Percentiles rank a stretch among this genome's conserved stretches.
phyloP scores from a whole-genome alignment of 352 stramenopile genomes.

The Globisporangium ultimum region DNA sequence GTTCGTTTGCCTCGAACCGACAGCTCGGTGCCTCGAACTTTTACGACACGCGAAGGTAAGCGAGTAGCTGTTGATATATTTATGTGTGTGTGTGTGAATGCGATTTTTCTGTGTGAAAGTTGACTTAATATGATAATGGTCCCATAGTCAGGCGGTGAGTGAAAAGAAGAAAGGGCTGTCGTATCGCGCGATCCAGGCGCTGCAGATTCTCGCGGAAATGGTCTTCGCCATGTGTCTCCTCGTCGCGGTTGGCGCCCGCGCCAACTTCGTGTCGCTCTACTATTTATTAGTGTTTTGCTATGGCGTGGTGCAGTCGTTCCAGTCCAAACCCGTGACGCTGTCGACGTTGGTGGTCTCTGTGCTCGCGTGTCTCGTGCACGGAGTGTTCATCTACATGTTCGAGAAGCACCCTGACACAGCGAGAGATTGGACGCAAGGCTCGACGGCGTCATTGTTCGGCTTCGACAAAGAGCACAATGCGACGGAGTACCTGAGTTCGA shows the following conservation, averaged over 20 bases:
- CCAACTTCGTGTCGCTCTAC: slow-evolving; percentile 56
- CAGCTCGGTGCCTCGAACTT: slow-evolving; percentile 9
- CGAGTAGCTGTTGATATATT: neutral
- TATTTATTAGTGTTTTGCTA: slow-evolving; percentile 73
- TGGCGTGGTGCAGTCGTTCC: slow-evolving; percentile 60
- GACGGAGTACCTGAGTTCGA: slow-evolving; percentile 35
- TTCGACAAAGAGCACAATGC: slow-evolving; percentile 35
- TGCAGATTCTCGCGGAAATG: slow-evolving; percentile 23
- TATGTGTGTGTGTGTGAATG: slow-evolving; percentile 1
- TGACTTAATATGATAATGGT: too few species aligned
- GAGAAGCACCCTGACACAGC: slow-evolving; percentile 10
- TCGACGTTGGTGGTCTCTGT: slow-evolving; percentile 46
- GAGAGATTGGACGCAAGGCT: slow-evolving; percentile 11
- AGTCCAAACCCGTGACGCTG: slow-evolving; percentile 41
- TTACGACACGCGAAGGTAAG: slow-evolving; percentile 9
- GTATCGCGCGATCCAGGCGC: slow-evolving; percentile 14
- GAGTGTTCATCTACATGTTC: slow-evolving; percentile 26
- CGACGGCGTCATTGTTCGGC: slow-evolving; percentile 36
- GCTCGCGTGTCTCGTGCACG: slow-evolving; percentile 40
- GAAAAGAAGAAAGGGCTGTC: slow-evolving; percentile 17
- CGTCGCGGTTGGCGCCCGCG: slow-evolving; percentile 40
- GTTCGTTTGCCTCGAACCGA: slow-evolving; percentile 7
- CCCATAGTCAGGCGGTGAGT: slow-evolving; percentile 6
- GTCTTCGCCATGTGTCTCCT: slow-evolving; percentile 54
- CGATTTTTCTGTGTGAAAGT: neutral